A percentile compares a stretch with the other conserved stretches of the same genome.
Evolutionary conservation across 306 rosid genomes (phyloP).

Genomic region (Medicago truncatula): DNA sequence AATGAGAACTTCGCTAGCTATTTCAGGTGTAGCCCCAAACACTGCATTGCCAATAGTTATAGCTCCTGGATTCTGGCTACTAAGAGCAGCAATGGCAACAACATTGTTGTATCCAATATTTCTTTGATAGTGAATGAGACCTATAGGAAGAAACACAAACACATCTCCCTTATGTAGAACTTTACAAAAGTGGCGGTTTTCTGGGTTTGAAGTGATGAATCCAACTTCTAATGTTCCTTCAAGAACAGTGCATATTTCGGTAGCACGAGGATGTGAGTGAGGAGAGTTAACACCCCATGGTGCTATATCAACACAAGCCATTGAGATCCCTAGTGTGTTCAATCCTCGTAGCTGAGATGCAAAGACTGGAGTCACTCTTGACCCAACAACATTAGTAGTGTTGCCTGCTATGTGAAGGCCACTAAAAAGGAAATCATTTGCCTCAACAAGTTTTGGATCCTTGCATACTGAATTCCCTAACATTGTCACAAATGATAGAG

Average conservation of each 20-base stretch:
- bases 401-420: conserved; percentile 52
- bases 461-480: conserved; percentile 47
- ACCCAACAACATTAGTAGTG: conserved; percentile 42
- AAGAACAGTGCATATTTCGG: conserved; percentile 44
- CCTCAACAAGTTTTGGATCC: conserved; percentile 46
- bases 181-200: conserved; percentile 40
- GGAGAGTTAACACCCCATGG: conserved; percentile 54
- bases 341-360: conserved; percentile 48
- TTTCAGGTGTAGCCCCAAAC: conserved; percentile 44
- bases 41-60: conserved; percentile 47
- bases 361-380: conserved; percentile 44
- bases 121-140: conserved; percentile 49
- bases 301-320: conserved; percentile 46
- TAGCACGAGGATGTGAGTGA: conserved; percentile 53
- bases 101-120: conserved; percentile 44
- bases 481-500: conserved; percentile 22
- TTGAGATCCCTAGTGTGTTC: conserved; percentile 41
- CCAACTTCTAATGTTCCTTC: conserved; percentile 50
- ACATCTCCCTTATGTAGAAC: conserved; percentile 51
- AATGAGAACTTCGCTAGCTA: conserved; percentile 19
- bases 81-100: conserved; percentile 49
- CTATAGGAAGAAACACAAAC: conserved; percentile 50
- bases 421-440: conserved; percentile 42
- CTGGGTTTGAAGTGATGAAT: conserved; percentile 52
- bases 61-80: conserved; percentile 49